Evolutionary conservation across 306 rosid genomes (phyloP), one percentile per base, ranked within the genome.

Genomic region (Benincasa hispida): DNA sequence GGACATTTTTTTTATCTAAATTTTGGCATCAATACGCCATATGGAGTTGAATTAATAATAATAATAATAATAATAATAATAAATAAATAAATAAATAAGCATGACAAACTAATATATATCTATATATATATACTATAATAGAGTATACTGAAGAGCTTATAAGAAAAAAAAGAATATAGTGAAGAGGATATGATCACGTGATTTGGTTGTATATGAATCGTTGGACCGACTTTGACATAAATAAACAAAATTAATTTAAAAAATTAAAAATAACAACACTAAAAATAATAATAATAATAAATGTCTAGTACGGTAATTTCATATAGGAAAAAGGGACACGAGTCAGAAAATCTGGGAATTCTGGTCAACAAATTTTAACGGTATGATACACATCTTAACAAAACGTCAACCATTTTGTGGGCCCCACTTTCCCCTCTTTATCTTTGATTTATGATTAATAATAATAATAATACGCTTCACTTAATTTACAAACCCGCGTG

Each of bases 281-380:
- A 8, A 2, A 15, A 62, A 28, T 6, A 14, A 32, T n/a, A n/a
- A n/a, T n/a, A n/a, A n/a, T 3, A 65, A 18, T 2, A 65, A 19
- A 35, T 8, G 13, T 19, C 7, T 32, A 65, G 18, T 32, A 35
- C 4, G 2, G 41, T 35, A 65, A 63, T 63, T 21, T 21, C 15
- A 30, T 0, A n/a, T 3, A 19, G 0, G 37, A 19, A 41, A 41
- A 42, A 24, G 21, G 6, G 68, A 79, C 53, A 82, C 0, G 37
- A 65, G 51, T 75, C 76, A 77, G 67, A 30, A 9, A 35, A 57
- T 22, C 54, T 14, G 15, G 76, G 58, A 68, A 21, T 60, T 80
- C 51, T 77, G 80, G 85, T 82, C 85, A 75, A 78, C 79, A 78
- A 76, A 76, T 76, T 76, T 41, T 75, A 77, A 79, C 48, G 83